Evolutionary conservation across 2,329 filamentous ascomycete genomes (phyloP).

Genomic region (Xylariaceae sp.): DNA sequence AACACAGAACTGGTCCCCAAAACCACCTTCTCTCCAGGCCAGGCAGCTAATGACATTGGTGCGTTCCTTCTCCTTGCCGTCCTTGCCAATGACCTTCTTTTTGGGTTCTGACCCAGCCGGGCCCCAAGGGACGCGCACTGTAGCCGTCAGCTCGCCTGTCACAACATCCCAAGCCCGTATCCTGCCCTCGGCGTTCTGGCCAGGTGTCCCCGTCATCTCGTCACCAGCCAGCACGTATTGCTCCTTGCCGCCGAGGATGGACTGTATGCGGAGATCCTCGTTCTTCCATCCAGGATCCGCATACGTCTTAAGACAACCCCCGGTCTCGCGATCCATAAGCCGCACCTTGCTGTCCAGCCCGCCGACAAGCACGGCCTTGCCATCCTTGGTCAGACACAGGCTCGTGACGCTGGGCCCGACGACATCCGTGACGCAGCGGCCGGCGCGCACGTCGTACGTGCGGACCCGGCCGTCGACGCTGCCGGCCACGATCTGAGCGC

Average conservation of each 20-base stretch:
- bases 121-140: slow-evolving; percentile 64
- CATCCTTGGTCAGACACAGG: slow-evolving; percentile 72
- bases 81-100: slow-evolving; percentile 62
- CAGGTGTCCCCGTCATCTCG: slow-evolving; percentile 58
- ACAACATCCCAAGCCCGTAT: slow-evolving; percentile 86
- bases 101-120: slow-evolving; percentile 53
- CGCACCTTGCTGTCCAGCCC: slow-evolving; percentile 78
- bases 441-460: slow-evolving; percentile 82
- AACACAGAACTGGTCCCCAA: slow-evolving; percentile 69
- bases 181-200: slow-evolving; percentile 56
- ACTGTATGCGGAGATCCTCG: slow-evolving; percentile 74
- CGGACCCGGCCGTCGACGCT: slow-evolving; percentile 86
- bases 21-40: slow-evolving; percentile 66
- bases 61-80: slow-evolving; percentile 64
- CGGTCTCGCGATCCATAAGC: slow-evolving; percentile 79
- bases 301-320: slow-evolving; percentile 76
- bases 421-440: slow-evolving; percentile 72
- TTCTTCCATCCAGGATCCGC: slow-evolving; percentile 64
- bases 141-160: slow-evolving; percentile 70
- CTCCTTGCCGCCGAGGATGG: slow-evolving; percentile 76
- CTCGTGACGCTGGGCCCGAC: slow-evolving; percentile 77
- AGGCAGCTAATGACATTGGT: slow-evolving; percentile 67
- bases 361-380: slow-evolving; percentile 74
- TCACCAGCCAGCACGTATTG: slow-evolving; percentile 81
- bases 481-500: slow-evolving; percentile 69